Percentiles rank a stretch among this genome's conserved stretches.
Evolutionary conservation across 78 protist genomes (phyloP).

Genomic region (Dictyostelium purpureum): DNA sequence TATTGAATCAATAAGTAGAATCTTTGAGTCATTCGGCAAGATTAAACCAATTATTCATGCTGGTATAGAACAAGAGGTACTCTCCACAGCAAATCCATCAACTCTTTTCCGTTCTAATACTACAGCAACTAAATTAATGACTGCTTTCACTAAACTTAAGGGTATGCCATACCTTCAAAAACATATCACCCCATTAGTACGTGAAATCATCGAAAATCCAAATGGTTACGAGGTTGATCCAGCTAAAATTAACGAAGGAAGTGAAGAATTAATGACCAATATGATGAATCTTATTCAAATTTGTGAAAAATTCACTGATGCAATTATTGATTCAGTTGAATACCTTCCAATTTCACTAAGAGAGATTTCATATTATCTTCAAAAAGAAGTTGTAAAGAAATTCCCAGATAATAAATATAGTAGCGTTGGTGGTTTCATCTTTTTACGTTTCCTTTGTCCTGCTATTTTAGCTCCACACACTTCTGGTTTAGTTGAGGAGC

Average conservation of each 20-base stretch:
- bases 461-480: slow-evolving; percentile 86
- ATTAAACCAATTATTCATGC: slow-evolving; percentile 58
- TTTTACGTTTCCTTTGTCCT: slow-evolving; percentile 89
- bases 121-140: slow-evolving; percentile 73
- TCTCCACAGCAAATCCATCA: slow-evolving; percentile 45
- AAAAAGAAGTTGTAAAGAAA: slow-evolving; percentile 47
- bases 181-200: slow-evolving; percentile 58
- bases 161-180: slow-evolving; percentile 68
- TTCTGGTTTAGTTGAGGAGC: slow-evolving; percentile 78
- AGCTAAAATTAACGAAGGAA: slow-evolving; percentile 51
- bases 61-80: slow-evolving; percentile 60
- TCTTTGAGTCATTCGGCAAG: slow-evolving; percentile 49
- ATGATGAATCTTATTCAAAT: slow-evolving; percentile 55
- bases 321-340: slow-evolving; percentile 29
- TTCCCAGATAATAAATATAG: slow-evolving; percentile 74
- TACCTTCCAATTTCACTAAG: slow-evolving; percentile 34
- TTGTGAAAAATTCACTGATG: slow-evolving; percentile 45
- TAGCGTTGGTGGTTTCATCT: slow-evolving; percentile 82
- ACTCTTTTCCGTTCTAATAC: slow-evolving; percentile 78
- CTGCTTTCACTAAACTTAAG: slow-evolving; percentile 65
- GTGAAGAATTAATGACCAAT: slow-evolving; percentile 51
- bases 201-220: slow-evolving; percentile 34
- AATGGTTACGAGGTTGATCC: slow-evolving; percentile 66
- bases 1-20: slow-evolving; percentile 34
- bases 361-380: slow-evolving; percentile 46